A percentile compares a stretch with the other conserved stretches of the same genome.
Evolutionary conservation across 2,329 filamentous ascomycete species (phyloP).

Genomic region (Coleophoma cylindrospora): DNA sequence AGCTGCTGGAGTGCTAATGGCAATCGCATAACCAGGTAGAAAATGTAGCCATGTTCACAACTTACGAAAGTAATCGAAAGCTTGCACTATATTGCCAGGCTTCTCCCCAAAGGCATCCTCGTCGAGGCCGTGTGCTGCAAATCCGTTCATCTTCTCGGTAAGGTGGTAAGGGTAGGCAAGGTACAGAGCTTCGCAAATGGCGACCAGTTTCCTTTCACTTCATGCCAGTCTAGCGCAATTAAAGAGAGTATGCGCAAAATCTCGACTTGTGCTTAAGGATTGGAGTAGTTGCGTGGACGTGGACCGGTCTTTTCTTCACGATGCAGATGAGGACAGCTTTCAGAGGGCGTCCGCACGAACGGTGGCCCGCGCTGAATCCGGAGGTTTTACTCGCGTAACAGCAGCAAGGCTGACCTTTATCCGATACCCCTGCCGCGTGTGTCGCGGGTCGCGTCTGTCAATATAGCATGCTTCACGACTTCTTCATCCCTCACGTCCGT

Average conservation of each 20-base stretch:
- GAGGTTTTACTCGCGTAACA: too few relatives aligned
- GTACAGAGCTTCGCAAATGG: neutral
- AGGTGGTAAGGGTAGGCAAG: too few relatives aligned
- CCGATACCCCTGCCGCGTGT: too few relatives aligned
- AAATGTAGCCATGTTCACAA: slow-evolving; percentile 14
- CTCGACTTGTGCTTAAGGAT: too few relatives aligned
- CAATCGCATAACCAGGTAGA: neutral
- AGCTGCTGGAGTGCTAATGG: neutral
- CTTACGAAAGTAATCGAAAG: slow-evolving; percentile 97
- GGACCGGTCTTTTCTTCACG: neutral
- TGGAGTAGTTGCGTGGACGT: neutral
- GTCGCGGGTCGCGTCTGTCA: too few relatives aligned
- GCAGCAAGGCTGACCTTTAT: too few relatives aligned
- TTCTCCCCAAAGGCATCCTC: slow-evolving; percentile 79
- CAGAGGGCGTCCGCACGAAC: neutral
- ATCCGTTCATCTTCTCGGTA: slow-evolving; percentile 61
- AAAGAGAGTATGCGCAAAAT: neutral
- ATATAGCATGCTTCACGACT: neutral
- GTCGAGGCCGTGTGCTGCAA: slow-evolving; percentile 63
- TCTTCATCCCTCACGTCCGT: neutral
- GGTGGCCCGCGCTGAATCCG: too few relatives aligned
- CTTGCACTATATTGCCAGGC: slow-evolving; percentile 63
- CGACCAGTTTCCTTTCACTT: neutral
- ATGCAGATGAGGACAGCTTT: slow-evolving; percentile 1
- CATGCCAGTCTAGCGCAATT: neutral